phyloP scores from a whole-genome alignment of 805 yeast genomes.

The Wickerhamomyces rabaulensis region DNA sequence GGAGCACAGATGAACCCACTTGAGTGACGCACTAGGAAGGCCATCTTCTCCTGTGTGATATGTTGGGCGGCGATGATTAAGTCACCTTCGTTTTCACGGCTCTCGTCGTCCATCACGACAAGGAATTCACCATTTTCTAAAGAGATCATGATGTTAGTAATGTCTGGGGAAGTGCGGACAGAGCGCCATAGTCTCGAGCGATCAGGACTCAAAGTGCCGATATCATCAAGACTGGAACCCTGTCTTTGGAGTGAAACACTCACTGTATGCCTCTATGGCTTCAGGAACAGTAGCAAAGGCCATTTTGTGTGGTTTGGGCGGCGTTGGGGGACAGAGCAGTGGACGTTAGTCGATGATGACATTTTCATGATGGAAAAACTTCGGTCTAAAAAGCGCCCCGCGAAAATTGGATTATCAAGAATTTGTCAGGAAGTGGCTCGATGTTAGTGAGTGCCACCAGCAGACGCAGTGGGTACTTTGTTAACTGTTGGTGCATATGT shows the following conservation, averaged over 20 bases:
- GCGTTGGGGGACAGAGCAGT: too few species aligned
- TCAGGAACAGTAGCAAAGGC: slow-evolving; percentile 33
- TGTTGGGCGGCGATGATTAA: slow-evolving; percentile 86
- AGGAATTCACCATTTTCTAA: slow-evolving; percentile 48
- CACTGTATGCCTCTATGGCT: slow-evolving; percentile 65
- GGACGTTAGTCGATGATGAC: too few species aligned
- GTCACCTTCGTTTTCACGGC: slow-evolving; percentile 97
- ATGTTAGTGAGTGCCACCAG: too few species aligned
- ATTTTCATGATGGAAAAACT: neutral
- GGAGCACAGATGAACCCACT: slow-evolving; percentile 96
- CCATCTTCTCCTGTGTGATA: slow-evolving; percentile 82
- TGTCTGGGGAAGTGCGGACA: neutral
- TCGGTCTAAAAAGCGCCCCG: neutral
- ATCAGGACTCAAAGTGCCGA: too few species aligned
- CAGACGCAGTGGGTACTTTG: too few species aligned
- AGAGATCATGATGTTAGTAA: slow-evolving; percentile 3
- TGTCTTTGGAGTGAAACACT: too few species aligned
- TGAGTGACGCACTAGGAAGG: slow-evolving; percentile 81
- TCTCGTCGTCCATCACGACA: slow-evolving; percentile 95
- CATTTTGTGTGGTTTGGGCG: neutral
- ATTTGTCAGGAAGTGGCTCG: neutral
- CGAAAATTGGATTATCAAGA: neutral
- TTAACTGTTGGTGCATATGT: too few species aligned
- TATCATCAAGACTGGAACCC: too few species aligned
- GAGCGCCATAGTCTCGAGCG: too few species aligned